Percentiles rank a stretch among this genome's conserved stretches.
Conservation (phyloP, 2,329 filamentous ascomycete genomes). For the Coleophoma cylindrospora region DNA sequence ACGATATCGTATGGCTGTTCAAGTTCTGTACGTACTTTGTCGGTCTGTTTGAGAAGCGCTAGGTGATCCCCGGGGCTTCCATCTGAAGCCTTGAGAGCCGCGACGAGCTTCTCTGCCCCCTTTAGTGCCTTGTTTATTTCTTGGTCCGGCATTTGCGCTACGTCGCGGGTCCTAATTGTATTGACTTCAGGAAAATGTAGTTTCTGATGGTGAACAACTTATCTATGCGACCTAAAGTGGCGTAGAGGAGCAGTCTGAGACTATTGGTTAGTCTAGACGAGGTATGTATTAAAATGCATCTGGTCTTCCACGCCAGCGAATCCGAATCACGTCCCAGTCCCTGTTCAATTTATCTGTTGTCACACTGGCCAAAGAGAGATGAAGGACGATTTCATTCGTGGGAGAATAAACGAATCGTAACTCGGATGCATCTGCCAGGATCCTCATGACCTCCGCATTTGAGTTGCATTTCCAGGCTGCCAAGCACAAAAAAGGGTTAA, state of each 20-base stretch:
- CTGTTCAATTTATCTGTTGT: too few species aligned
- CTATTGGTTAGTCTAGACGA: too few species aligned
- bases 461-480: not conserved
- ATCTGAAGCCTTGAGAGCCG: constrained; percentile 18
- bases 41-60: constrained; percentile 13
- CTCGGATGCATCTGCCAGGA: not conserved
- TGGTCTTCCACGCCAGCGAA: too few species aligned
- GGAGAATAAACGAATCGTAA: too few species aligned
- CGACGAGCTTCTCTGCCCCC: constrained; percentile 8
- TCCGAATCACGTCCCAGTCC: too few species aligned
- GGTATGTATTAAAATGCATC: too few species aligned
- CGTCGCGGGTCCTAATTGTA: not conserved
- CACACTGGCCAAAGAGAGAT: too few species aligned
- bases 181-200: too few species aligned
- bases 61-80: constrained; percentile 9
- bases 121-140: constrained; percentile 1
- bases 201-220: not conserved
- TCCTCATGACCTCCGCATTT: not conserved
- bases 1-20: constrained; percentile 17
- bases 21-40: constrained; percentile 12
- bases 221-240: not conserved
- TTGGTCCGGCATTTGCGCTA: not conserved
- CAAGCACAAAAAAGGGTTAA: not conserved
- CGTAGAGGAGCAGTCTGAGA: not conserved
- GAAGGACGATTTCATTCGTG: too few species aligned